phyloP scores from a whole-genome alignment of 805 yeast genomes.

The Isabelozyma rhagii region DNA sequence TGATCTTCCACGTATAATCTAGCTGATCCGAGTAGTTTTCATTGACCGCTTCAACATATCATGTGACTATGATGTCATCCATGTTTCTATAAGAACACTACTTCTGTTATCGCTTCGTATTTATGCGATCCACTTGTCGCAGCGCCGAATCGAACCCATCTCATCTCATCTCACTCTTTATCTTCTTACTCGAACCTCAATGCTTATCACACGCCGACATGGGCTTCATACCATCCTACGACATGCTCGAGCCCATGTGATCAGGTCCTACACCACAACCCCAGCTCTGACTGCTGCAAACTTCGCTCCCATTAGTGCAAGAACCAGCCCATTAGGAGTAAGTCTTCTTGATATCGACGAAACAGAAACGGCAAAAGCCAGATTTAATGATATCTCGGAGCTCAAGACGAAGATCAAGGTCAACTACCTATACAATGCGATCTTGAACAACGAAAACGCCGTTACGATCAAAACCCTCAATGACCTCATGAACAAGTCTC shows the following conservation, averaged over 20 bases:
- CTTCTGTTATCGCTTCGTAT: too few relatives aligned
- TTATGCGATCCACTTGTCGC: not conserved
- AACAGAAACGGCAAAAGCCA: not conserved
- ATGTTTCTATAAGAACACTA: too few relatives aligned
- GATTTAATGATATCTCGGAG: not conserved
- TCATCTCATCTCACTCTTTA: not conserved
- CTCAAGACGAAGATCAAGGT: not conserved
- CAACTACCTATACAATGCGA: not conserved
- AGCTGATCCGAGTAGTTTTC: too few relatives aligned
- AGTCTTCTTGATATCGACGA: not conserved
- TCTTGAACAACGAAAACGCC: not conserved
- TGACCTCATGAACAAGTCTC: not conserved
- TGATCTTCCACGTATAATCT: too few relatives aligned
- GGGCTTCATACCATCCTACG: not conserved
- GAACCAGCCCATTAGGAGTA: not conserved
- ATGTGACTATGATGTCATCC: too few relatives aligned
- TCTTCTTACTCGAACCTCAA: not conserved
- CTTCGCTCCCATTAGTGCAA: too few relatives aligned
- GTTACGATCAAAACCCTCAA: not conserved
- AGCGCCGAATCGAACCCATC: not conserved
- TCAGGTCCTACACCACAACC: not conserved
- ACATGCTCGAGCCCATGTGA: not conserved
- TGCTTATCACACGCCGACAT: not conserved
- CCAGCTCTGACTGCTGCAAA: not conserved
- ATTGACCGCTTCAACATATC: too few relatives aligned